Evolutionary conservation across 768 basidiomycete genomes (phyloP).

Genomic region (Gyrodon lividus): DNA sequence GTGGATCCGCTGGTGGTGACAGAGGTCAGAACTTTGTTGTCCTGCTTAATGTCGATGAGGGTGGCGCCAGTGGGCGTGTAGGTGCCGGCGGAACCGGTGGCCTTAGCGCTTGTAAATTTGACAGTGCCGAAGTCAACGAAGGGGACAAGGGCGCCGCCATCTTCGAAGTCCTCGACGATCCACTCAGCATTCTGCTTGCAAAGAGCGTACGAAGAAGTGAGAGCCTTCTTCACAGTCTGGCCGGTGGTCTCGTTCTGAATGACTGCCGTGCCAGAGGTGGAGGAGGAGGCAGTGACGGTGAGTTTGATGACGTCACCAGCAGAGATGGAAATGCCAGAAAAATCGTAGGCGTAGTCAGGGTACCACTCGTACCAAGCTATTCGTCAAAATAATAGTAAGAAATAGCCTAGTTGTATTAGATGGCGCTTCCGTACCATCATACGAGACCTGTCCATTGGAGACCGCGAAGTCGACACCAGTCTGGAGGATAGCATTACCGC

Average conservation of each 20-base stretch:
- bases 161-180: conserved; percentile 23
- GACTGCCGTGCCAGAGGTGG: conserved; percentile 16
- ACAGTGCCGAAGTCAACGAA: conserved; percentile 23
- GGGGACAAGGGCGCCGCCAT: not conserved
- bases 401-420: not conserved
- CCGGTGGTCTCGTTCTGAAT: conserved; percentile 21
- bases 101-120: conserved; percentile 12
- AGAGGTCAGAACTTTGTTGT: conserved; percentile 8
- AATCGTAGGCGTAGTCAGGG: conserved; percentile 13
- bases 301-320: conserved; percentile 17
- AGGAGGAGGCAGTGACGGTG: conserved; percentile 16
- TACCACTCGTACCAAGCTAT: conserved; percentile 26
- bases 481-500: conserved; percentile 16
- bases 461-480: conserved; percentile 17
- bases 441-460: not conserved
- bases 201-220: conserved; percentile 16
- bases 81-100: conserved; percentile 4
- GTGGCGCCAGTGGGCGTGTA: conserved; percentile 11
- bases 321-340: conserved; percentile 14
- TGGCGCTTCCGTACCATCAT: conserved; percentile 8
- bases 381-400: not conserved
- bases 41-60: conserved; percentile 14
- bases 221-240: not conserved
- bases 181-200: conserved; percentile 21
- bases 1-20: conserved; percentile 1